phyloP scores from a whole-genome alignment of 225 moss, liverwort and hornwort species.

The Lunularia cruciata region DNA sequence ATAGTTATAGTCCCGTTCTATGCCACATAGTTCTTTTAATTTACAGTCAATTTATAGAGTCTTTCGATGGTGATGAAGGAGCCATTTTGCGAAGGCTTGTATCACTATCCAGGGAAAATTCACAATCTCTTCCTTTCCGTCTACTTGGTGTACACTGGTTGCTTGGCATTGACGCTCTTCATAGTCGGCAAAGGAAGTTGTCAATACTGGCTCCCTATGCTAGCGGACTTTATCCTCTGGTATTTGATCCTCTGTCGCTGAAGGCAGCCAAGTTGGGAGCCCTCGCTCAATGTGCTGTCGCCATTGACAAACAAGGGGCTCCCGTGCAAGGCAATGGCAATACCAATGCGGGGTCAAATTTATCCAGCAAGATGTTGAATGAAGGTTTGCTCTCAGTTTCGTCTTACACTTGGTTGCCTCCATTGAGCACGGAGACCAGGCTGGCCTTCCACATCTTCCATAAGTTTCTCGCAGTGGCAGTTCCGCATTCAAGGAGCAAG shows the following conservation, averaged over 20 bases:
- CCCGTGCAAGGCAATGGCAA: slow-evolving; percentile 34
- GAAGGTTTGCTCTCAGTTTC: slow-evolving; percentile 81
- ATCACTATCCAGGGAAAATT: slow-evolving; percentile 66
- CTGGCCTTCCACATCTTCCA: slow-evolving; percentile 84
- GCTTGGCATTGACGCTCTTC: slow-evolving; percentile 69
- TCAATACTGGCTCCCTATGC: slow-evolving; percentile 62
- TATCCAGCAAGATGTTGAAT: slow-evolving; percentile 63
- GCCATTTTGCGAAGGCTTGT: slow-evolving; percentile 64
- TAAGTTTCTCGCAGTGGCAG: slow-evolving; percentile 73
- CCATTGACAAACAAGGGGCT: slow-evolving; percentile 30
- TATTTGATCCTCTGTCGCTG: slow-evolving; percentile 88
- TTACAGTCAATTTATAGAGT: slow-evolving; percentile 73
- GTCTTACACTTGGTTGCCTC: slow-evolving; percentile 90
- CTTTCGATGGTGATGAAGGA: slow-evolving; percentile 63
- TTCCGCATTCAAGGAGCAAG: slow-evolving; percentile 53
- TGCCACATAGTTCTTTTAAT: slow-evolving; percentile 77
- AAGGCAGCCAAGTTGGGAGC: slow-evolving; percentile 88
- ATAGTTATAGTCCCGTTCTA: slow-evolving; percentile 80
- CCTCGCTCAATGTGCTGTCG: slow-evolving; percentile 77
- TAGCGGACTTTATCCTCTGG: slow-evolving; percentile 72
- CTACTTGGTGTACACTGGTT: slow-evolving; percentile 91
- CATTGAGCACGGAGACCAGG: slow-evolving; percentile 85
- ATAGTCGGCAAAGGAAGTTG: slow-evolving; percentile 33
- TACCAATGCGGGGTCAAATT: slow-evolving; percentile 32
- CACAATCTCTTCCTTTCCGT: slow-evolving; percentile 77